Conservation (phyloP, 805 yeast genomes). For the Lachancea meyersii region DNA sequence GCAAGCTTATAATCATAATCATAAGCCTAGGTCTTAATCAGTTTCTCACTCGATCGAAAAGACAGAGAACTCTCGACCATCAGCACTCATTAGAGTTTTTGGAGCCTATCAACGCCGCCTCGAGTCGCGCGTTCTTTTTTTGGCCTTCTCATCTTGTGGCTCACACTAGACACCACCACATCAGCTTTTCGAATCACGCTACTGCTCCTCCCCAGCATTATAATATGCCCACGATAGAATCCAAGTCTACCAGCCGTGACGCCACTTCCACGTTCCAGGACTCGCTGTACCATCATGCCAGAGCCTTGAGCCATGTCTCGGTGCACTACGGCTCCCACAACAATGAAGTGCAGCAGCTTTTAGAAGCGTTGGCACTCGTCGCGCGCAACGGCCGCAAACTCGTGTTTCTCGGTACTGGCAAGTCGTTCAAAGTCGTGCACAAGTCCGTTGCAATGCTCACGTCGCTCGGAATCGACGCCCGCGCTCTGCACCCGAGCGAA, state of each 20-base stretch:
- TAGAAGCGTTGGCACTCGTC: conserved; percentile 23
- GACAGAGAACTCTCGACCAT: too few species aligned
- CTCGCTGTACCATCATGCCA: conserved; percentile 16
- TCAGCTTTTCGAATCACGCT: neutral
- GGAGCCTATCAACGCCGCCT: too few species aligned
- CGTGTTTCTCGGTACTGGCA: conserved; percentile 78
- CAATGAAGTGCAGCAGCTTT: conserved; percentile 4
- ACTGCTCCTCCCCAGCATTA: too few species aligned
- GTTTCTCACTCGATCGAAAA: too few species aligned
- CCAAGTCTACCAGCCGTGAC: neutral
- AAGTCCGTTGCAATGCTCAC: conserved; percentile 78
- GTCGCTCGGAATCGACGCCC: conserved; percentile 66
- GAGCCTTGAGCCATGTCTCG: conserved; percentile 18
- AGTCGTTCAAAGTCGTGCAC: conserved; percentile 70
- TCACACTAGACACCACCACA: too few species aligned
- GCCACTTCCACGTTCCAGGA: conserved; percentile 11
- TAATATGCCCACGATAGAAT: neutral
- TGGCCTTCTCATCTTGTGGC: too few species aligned
- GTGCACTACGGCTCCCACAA: conserved; percentile 13
- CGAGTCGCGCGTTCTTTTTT: too few species aligned
- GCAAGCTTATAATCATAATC: too few species aligned
- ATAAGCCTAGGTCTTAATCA: too few species aligned
- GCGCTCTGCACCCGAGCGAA: conserved; percentile 71
- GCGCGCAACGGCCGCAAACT: conserved; percentile 53
- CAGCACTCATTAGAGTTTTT: too few species aligned